Conservation (phyloP, 2,329 filamentous ascomycete species). For the Trichoderma sp. region DNA sequence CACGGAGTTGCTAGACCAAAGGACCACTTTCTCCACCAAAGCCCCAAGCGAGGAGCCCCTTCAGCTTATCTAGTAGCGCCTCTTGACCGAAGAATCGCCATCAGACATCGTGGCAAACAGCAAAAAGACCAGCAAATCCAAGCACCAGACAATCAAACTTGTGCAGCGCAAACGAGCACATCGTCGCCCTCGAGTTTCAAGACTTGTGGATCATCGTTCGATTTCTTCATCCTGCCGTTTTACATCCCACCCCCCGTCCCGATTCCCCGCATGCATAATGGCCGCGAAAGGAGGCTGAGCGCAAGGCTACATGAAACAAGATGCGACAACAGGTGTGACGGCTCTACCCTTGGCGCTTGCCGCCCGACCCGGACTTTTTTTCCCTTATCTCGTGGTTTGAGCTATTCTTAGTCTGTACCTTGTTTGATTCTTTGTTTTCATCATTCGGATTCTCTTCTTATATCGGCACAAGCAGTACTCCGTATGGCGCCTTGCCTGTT, state of each 20-base stretch:
- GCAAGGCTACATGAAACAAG: constrained; percentile 16
- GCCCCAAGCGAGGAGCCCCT: neutral
- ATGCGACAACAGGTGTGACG: constrained; percentile 18
- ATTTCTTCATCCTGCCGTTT: constrained; percentile 19
- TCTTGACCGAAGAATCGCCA: neutral
- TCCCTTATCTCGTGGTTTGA: neutral
- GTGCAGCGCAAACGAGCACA: neutral
- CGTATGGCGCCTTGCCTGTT: neutral
- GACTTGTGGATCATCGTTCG: constrained; percentile 22
- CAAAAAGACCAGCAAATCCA: neutral
- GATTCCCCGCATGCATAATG: neutral
- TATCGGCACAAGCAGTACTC: no score
- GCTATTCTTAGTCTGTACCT: neutral
- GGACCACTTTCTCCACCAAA: neutral
- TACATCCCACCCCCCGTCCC: neutral
- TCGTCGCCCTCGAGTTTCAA: constrained; percentile 1
- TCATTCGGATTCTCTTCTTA: neutral
- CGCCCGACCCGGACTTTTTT: neutral
- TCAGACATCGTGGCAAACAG: neutral
- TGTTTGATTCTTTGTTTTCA: neutral
- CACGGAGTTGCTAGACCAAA: neutral
- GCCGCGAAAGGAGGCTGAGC: neutral
- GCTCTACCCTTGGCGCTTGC: constrained; percentile 12
- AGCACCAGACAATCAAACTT: neutral
- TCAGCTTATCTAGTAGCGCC: neutral